Conservation (phyloP, 177 flowering plant genomes). For the Vitis hybrid region DNA sequence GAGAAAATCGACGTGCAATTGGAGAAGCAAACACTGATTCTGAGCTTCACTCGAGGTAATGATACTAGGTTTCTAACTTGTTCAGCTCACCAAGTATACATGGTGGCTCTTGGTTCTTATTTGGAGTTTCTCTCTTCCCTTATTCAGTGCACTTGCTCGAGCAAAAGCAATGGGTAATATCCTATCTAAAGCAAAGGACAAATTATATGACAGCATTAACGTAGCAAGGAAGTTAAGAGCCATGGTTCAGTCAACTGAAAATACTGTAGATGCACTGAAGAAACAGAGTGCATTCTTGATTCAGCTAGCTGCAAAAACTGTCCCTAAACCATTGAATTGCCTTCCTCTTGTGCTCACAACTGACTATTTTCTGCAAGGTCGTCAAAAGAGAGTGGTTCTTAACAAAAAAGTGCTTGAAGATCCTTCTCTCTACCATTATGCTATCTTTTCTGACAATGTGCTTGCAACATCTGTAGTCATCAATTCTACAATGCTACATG, state of each 20-base stretch:
- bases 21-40: constrained; percentile 87
- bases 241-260: constrained; percentile 89
- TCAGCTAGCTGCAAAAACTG: constrained; percentile 92
- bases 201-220: constrained; percentile 60
- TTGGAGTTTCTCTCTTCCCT: not conserved
- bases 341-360: constrained; percentile 74
- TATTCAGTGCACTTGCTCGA: constrained; percentile 76
- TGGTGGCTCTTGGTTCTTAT: constrained; percentile 7
- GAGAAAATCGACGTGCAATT: constrained; percentile 52
- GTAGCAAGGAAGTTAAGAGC: constrained; percentile 83
- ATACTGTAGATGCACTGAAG: constrained; percentile 53
- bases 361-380: constrained; percentile 55
- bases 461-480: constrained; percentile 98
- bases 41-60: constrained; percentile 72
- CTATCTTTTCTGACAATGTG: constrained; percentile 95
- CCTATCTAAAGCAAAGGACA: constrained; percentile 81
- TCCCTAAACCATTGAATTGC: constrained; percentile 87
- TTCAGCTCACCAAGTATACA: not conserved
- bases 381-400: constrained; percentile 28
- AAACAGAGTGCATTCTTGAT: constrained; percentile 79
- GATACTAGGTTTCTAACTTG: not conserved
- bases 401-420: constrained; percentile 60
- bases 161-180: constrained; percentile 91
- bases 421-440: constrained; percentile 85
- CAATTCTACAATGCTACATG: constrained; percentile 78